phyloP scores from a whole-genome alignment of 768 basidiomycete species.

The Naematelia aurantialba region DNA sequence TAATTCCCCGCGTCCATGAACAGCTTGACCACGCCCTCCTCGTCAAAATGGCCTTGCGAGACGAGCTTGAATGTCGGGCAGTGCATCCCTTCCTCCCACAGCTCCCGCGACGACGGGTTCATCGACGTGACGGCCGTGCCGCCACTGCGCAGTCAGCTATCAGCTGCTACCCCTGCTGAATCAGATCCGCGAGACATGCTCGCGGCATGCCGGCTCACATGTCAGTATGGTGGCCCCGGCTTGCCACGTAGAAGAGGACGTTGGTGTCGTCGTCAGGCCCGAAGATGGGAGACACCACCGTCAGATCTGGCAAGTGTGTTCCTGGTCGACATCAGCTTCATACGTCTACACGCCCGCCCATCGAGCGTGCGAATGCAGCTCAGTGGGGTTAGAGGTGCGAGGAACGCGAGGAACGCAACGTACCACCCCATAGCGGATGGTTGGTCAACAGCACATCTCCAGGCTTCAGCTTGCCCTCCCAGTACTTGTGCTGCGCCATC shows the following conservation, averaged over 20 bases:
- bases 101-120: conserved; percentile 29
- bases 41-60: conserved; percentile 29
- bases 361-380: too few relatives aligned
- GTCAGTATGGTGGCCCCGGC: conserved; percentile 22
- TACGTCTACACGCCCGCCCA: too few relatives aligned
- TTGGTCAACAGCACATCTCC: conserved; percentile 37
- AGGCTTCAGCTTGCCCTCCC: conserved; percentile 13
- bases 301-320: conserved; percentile 31
- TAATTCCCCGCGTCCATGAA: conserved; percentile 32
- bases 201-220: conserved; percentile 22
- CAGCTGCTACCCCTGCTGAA: too few relatives aligned
- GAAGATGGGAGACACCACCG: conserved; percentile 33
- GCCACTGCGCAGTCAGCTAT: conserved; percentile 3
- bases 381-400: too few relatives aligned
- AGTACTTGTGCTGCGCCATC: conserved; percentile 21
- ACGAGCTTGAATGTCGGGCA: conserved; percentile 34
- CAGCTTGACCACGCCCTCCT: conserved; percentile 24
- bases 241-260: conserved; percentile 25
- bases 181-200: too few relatives aligned
- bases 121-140: conserved; percentile 30
- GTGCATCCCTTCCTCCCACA: conserved; percentile 38
- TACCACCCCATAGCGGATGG: conserved; percentile 10
- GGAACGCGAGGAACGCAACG: too few relatives aligned
- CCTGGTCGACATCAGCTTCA: conserved; percentile 3
- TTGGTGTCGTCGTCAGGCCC: conserved; percentile 15